Conservation (phyloP, 192 early-diverging fungal genomes). For the Dimargaris cristalligena region DNA sequence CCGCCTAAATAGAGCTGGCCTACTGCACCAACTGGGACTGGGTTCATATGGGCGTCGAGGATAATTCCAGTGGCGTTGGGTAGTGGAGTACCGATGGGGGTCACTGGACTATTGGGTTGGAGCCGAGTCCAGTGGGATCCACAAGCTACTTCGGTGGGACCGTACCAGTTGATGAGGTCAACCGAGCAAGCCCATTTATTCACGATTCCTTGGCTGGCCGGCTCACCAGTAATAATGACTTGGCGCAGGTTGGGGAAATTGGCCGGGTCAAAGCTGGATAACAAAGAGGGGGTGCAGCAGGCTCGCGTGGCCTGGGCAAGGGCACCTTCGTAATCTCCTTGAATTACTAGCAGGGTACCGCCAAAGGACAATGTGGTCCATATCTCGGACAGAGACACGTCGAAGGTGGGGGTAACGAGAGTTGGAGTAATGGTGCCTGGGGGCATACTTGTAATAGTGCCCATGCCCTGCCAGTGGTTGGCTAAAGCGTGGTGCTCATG, state of each 20-base stretch:
- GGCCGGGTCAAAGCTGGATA: neutral
- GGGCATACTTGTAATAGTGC: neutral
- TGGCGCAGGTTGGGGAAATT: neutral
- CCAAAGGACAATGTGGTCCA: neutral
- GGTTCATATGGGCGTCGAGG: slow-evolving; percentile 11
- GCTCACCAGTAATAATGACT: neutral
- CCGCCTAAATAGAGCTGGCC: slow-evolving; percentile 19
- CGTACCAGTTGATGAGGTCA: neutral
- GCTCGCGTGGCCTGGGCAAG: neutral
- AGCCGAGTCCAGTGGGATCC: neutral
- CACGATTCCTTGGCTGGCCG: neutral
- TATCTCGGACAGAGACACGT: neutral
- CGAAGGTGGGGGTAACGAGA: neutral
- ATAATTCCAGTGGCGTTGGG: slow-evolving; percentile 14
- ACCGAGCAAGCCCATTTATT: neutral
- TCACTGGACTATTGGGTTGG: neutral
- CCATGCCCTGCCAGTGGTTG: neutral
- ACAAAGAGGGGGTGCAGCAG: neutral
- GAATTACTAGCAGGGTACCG: neutral
- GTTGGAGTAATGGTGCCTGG: neutral
- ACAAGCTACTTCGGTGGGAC: neutral
- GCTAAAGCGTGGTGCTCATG: neutral
- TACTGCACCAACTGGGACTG: slow-evolving; percentile 15
- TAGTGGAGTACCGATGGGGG: slow-evolving; percentile 17
- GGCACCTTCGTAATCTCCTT: neutral